A percentile compares a stretch with the other conserved stretches of the same genome.
phyloP scores from a whole-genome alignment of 1,284 basidiomycete genomes.

The Golubevia sp. region DNA sequence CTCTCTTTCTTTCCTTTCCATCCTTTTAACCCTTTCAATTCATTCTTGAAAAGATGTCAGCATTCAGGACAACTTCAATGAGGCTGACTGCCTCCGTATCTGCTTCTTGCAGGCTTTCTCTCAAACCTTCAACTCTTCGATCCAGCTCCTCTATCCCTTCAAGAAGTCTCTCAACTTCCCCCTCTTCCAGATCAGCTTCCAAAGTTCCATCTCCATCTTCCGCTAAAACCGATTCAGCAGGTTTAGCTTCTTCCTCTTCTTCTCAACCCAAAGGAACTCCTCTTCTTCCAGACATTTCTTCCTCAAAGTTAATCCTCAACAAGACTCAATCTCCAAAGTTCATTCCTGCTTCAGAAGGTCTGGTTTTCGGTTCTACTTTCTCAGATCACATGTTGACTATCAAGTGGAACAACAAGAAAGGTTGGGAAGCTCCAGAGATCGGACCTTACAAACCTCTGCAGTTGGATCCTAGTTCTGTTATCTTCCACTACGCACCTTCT shows the following conservation, averaged over 20 bases:
- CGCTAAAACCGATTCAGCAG: background rate
- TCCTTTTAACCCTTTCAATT: too few relatives aligned
- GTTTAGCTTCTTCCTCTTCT: background rate
- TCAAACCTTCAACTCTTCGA: background rate
- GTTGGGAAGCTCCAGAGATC: conserved; percentile 84
- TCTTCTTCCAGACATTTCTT: too few relatives aligned
- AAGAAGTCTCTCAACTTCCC: too few relatives aligned
- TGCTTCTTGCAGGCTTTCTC: too few relatives aligned
- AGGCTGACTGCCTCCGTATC: too few relatives aligned
- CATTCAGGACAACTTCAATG: too few relatives aligned
- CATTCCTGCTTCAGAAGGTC: conserved; percentile 61
- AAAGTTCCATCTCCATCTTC: background rate
- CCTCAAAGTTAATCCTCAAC: conserved; percentile 18
- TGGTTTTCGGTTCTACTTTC: conserved; percentile 67
- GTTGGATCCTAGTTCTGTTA: conserved; percentile 81
- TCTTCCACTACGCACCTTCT: conserved; percentile 88
- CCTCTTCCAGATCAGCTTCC: background rate
- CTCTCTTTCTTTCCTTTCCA: too few relatives aligned
- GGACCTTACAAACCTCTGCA: conserved; percentile 77
- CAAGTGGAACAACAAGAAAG: conserved; percentile 74
- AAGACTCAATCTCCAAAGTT: conserved; percentile 49
- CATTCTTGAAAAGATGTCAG: too few relatives aligned
- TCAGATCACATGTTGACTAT: conserved; percentile 93
- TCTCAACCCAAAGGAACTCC: background rate
- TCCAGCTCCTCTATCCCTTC: background rate